Conservation (phyloP, 768 basidiomycete genomes). For the Infundibulicybe gibba region DNA sequence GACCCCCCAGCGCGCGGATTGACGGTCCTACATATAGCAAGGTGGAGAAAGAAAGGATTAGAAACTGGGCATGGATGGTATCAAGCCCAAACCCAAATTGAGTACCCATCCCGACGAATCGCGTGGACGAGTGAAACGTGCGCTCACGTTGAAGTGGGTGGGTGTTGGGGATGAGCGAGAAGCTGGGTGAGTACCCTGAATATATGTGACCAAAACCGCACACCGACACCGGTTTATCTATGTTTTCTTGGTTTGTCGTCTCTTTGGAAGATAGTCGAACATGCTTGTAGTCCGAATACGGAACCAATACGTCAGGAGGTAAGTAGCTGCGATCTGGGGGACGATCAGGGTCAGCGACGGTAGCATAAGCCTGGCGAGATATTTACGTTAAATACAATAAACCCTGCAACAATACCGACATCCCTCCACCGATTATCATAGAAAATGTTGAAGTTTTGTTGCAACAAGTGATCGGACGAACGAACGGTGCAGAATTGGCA, state of each 20-base stretch:
- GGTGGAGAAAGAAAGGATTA: too few relatives aligned
- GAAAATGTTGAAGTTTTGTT: conserved; percentile 52
- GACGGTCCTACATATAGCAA: too few relatives aligned
- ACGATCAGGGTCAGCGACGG: neutral
- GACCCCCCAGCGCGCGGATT: too few relatives aligned
- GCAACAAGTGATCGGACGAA: conserved; percentile 55
- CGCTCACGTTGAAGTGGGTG: too few relatives aligned
- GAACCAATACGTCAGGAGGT: conserved; percentile 54
- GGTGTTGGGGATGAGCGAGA: too few relatives aligned
- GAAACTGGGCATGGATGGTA: too few relatives aligned
- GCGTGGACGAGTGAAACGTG: too few relatives aligned
- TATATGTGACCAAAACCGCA: too few relatives aligned
- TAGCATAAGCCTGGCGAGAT: neutral
- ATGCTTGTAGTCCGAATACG: conserved; percentile 35
- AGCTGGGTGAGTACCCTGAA: too few relatives aligned
- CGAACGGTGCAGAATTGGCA: conserved; percentile 57
- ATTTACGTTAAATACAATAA: conserved; percentile 42
- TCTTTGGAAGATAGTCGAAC: conserved; percentile 15
- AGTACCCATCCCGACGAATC: too few relatives aligned
- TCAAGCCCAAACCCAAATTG: too few relatives aligned
- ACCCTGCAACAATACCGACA: conserved; percentile 47
- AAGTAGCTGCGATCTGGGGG: conserved; percentile 40
- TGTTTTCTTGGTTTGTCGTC: neutral
- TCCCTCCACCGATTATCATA: conserved; percentile 53
- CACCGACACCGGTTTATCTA: too few relatives aligned